Conservation (phyloP, 1,139 yeast genomes). For the Yamadazyma diddensiae region DNA sequence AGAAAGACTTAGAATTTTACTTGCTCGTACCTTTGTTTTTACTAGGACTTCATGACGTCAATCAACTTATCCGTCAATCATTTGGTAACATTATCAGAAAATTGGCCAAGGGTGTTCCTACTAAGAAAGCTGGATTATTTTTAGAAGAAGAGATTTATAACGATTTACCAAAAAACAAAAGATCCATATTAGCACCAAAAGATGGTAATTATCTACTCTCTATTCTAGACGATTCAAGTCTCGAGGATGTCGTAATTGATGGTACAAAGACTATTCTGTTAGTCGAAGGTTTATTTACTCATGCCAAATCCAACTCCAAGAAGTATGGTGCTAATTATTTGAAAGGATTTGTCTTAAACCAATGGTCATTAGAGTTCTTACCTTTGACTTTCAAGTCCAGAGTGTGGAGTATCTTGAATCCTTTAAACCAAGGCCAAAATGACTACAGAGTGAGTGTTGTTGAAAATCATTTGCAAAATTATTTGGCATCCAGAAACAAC, state of each 20-base stretch:
- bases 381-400: conserved; percentile 33
- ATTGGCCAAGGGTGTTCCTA: conserved; percentile 18
- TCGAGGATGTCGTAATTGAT: conserved; percentile 32
- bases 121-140: conserved; percentile 23
- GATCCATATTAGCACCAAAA: conserved; percentile 61
- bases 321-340: conserved; percentile 36
- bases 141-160: conserved; percentile 46
- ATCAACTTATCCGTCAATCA: conserved; percentile 26
- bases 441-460: conserved; percentile 32
- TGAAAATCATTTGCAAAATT: conserved; percentile 28
- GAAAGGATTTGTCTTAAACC: conserved; percentile 41
- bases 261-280: conserved; percentile 23
- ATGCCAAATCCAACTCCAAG: conserved; percentile 29
- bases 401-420: conserved; percentile 29
- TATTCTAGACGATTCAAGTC: conserved; percentile 27
- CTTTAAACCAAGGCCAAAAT: conserved; percentile 18
- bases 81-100: conserved; percentile 23
- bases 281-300: conserved; percentile 29
- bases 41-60: conserved; percentile 33
- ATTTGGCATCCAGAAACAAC: conserved; percentile 32
- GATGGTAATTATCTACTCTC: conserved; percentile 54
- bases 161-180: conserved; percentile 31
- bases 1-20: conserved; percentile 23
- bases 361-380: conserved; percentile 35
- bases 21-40: conserved; percentile 36